Evolutionary conservation across 805 yeast genomes (phyloP).

Genomic region (Yarrowia hollandica): DNA sequence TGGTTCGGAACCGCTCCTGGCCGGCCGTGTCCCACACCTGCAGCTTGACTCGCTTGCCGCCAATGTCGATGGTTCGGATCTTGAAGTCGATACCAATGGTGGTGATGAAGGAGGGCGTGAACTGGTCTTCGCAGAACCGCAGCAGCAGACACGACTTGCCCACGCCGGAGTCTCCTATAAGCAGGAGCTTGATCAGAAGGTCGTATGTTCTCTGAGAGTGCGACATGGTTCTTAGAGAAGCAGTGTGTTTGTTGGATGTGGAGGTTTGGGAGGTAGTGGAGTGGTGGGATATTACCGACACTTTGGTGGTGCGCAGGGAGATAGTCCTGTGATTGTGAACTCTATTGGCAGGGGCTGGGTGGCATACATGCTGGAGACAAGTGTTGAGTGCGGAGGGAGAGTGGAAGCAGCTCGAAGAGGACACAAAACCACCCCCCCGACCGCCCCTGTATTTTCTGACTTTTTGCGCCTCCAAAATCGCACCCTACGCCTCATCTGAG

Average conservation of each 20-base stretch:
- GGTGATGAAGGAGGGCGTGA: conserved; percentile 94
- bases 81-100: conserved; percentile 98
- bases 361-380: neutral
- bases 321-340: conserved; percentile 25
- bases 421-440: no score
- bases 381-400: no score
- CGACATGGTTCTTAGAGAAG: conserved; percentile 26
- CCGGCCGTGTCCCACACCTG: conserved; percentile 99
- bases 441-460: no score
- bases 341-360: conserved; percentile 9
- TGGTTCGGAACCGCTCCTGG: conserved; percentile 96
- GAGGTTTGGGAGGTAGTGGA: neutral
- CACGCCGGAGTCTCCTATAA: conserved; percentile 82
- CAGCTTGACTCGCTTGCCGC: conserved; percentile 88
- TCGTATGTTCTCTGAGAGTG: conserved; percentile 55
- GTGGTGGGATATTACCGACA: neutral
- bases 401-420: no score
- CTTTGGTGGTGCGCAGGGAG: conserved; percentile 10
- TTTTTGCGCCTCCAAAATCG: neutral
- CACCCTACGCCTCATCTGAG: neutral
- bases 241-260: neutral
- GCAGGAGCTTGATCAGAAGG: conserved; percentile 84
- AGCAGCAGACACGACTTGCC: conserved; percentile 73
- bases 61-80: conserved; percentile 91
- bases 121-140: conserved; percentile 93